Conservation (phyloP, 2,329 filamentous ascomycete species). For the Colletotrichum sp. region DNA sequence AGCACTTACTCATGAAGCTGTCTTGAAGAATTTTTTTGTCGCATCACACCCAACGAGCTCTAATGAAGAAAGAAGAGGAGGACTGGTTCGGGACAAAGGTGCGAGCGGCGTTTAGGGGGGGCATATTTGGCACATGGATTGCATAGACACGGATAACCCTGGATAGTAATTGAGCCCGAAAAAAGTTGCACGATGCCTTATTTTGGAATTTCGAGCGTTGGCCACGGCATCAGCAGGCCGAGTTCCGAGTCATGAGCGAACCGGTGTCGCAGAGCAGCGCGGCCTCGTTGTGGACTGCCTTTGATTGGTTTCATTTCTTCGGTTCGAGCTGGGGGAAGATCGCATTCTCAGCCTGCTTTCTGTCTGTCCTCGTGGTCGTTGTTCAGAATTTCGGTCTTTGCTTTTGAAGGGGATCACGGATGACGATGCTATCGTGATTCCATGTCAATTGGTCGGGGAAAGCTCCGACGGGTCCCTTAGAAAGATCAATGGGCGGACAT, state of each 20-base stretch:
- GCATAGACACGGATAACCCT: constrained; percentile 16
- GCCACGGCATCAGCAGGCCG: neutral
- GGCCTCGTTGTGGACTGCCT: neutral
- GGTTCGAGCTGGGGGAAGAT: neutral
- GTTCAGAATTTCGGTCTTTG: neutral
- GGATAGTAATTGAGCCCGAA: neutral
- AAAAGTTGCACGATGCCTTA: neutral
- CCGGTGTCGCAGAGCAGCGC: neutral
- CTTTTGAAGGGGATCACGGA: neutral
- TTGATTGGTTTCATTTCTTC: constrained; percentile 5
- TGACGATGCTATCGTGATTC: neutral
- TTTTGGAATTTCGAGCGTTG: neutral
- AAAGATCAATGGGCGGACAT: neutral
- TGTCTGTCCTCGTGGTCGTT: neutral
- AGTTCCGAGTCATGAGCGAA: neutral
- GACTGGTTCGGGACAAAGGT: neutral
- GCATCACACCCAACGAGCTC: neutral
- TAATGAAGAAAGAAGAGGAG: neutral
- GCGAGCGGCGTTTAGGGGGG: neutral
- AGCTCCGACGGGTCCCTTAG: neutral
- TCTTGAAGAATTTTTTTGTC: neutral
- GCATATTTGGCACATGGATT: neutral
- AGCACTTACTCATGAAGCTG: neutral
- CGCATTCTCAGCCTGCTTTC: neutral
- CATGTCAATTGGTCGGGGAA: neutral